Conservation (phyloP, 2,329 filamentous ascomycete genomes). For the Volutella citrinella region DNA sequence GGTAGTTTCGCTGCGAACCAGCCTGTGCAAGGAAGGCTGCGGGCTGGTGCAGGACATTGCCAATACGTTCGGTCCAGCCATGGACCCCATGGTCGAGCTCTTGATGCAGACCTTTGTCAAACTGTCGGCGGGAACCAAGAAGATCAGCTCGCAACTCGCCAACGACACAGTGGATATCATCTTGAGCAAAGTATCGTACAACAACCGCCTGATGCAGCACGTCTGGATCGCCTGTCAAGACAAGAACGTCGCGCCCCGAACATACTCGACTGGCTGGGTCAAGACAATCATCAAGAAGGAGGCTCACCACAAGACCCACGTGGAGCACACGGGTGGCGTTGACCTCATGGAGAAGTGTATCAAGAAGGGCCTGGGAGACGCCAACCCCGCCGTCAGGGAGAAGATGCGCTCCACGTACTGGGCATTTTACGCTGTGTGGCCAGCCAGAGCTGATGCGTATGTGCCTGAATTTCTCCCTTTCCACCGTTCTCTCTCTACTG, state of each 20-base stretch:
- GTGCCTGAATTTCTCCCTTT: too few relatives aligned
- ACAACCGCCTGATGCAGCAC: conserved; percentile 77
- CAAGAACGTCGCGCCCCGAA: conserved; percentile 86
- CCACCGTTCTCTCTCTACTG: not conserved
- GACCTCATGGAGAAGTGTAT: conserved; percentile 85
- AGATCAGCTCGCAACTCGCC: conserved; percentile 82
- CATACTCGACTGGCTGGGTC: conserved; percentile 78
- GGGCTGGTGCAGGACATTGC: conserved; percentile 82
- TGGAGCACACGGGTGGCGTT: conserved; percentile 82
- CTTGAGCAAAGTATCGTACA: conserved; percentile 77
- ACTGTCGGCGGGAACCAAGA: conserved; percentile 85
- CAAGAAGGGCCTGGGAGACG: conserved; percentile 82
- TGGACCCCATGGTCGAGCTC: conserved; percentile 88
- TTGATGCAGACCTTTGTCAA: conserved; percentile 88
- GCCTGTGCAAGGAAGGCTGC: conserved; percentile 83
- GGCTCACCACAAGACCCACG: conserved; percentile 70
- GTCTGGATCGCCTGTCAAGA: conserved; percentile 80
- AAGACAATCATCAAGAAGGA: conserved; percentile 79
- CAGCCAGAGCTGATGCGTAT: conserved; percentile 69
- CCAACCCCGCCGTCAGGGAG: conserved; percentile 87
- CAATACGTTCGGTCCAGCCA: conserved; percentile 67
- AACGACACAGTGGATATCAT: conserved; percentile 79
- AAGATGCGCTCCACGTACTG: conserved; percentile 84
- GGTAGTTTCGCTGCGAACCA: conserved; percentile 79
- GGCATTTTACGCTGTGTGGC: conserved; percentile 77